Percentiles rank a stretch among this genome's conserved stretches.
phyloP scores from a whole-genome alignment of 257 asterid species.

The Rauvolfia tetraphylla region DNA sequence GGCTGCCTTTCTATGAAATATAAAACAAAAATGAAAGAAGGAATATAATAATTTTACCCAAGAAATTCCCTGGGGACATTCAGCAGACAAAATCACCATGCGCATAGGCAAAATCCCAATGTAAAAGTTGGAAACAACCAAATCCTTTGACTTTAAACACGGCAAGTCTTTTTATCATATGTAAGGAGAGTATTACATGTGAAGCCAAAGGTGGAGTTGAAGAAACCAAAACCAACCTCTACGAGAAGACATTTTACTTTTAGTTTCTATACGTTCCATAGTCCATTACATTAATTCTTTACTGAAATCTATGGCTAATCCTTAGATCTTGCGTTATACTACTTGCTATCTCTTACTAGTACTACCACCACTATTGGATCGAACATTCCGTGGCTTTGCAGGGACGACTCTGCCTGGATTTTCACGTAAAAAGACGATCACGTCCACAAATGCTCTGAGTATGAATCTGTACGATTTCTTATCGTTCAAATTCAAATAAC shows the following conservation, averaged over 20 bases:
- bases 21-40: no score
- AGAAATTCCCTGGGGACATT: no score
- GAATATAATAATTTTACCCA: no score
- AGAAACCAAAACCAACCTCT: not conserved
- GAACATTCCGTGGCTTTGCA: slow-evolving; percentile 23
- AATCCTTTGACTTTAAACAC: not conserved
- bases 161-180: not conserved
- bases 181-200: not conserved
- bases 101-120: not conserved
- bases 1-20: no score
- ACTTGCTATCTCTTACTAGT: slow-evolving; percentile 6
- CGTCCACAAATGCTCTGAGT: slow-evolving; percentile 65
- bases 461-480: slow-evolving; percentile 53
- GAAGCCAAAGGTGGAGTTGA: not conserved
- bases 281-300: not conserved
- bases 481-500: slow-evolving; percentile 63
- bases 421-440: slow-evolving; percentile 43
- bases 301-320: slow-evolving; percentile 3
- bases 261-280: not conserved
- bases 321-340: slow-evolving; percentile 9
- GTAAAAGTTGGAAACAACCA: not conserved
- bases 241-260: not conserved
- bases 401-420: slow-evolving; percentile 28
- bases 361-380: not conserved
- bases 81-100: slow-evolving; percentile 1